Conservation (phyloP, 1,139 yeast genomes). For the Lodderomyces theae region DNA sequence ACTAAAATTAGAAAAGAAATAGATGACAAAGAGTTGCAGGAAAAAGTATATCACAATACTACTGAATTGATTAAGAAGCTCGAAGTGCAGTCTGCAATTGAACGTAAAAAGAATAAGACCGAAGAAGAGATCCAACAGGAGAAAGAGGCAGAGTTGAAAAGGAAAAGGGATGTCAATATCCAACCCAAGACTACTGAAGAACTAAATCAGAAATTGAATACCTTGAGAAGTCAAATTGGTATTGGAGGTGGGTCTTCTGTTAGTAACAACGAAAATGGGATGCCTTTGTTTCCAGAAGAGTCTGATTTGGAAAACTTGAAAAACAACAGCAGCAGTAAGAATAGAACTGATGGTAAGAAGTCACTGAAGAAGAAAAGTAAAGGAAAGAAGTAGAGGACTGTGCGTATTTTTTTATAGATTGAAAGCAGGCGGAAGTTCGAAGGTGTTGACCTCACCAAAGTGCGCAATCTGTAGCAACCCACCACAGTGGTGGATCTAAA, state of each 20-base stretch:
- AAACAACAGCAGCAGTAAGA: not conserved
- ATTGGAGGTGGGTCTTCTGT: constrained; percentile 14
- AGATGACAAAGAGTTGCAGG: constrained; percentile 58
- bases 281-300: constrained; percentile 29
- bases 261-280: constrained; percentile 16
- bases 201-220: constrained; percentile 32
- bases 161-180: constrained; percentile 27
- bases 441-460: no score
- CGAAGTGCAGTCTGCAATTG: constrained; percentile 71
- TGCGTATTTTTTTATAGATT: not conserved
- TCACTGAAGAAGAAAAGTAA: constrained; percentile 1
- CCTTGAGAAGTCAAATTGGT: constrained; percentile 24
- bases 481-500: no score
- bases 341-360: not conserved
- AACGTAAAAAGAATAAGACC: constrained; percentile 45
- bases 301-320: constrained; percentile 9
- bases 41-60: constrained; percentile 60
- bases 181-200: constrained; percentile 36
- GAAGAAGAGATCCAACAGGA: constrained; percentile 18
- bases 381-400: constrained; percentile 3
- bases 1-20: constrained; percentile 63
- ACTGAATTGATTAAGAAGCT: constrained; percentile 51
- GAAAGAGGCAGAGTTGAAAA: constrained; percentile 19
- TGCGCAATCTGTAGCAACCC: no score
- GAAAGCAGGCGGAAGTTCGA: no score